Conservation (phyloP, 257 asterid genomes). For the Nicotiana benthamiana region DNA sequence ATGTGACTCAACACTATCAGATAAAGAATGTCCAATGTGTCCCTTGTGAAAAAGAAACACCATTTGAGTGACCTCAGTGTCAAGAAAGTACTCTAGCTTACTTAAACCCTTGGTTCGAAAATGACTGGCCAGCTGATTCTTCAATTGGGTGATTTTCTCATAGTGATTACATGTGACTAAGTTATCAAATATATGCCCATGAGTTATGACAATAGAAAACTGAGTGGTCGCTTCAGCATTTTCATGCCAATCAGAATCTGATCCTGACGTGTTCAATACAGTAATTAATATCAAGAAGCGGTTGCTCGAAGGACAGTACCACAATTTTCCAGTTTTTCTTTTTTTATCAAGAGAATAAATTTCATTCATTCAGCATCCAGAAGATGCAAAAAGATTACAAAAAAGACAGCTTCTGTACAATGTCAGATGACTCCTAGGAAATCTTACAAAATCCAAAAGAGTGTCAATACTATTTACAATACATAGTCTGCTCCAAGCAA, state of each 20-base stretch:
- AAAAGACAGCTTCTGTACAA: not conserved
- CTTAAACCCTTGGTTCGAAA: too few species aligned
- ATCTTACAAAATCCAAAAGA: not conserved
- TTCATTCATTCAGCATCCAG: not conserved
- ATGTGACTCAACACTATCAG: too few species aligned
- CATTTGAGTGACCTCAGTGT: too few species aligned
- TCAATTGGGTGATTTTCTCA: too few species aligned
- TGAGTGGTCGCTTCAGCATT: not conserved
- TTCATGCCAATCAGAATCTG: not conserved
- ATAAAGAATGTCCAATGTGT: too few species aligned
- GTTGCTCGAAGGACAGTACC: not conserved
- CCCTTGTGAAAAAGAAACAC: too few species aligned
- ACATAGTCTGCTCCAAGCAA: not conserved
- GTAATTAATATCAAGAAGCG: not conserved
- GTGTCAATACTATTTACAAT: not conserved
- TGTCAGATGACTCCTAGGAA: not conserved
- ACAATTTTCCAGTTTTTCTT: not conserved
- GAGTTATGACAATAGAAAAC: too few species aligned
- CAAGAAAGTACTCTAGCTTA: too few species aligned
- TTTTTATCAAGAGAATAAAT: not conserved
- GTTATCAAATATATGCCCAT: too few species aligned
- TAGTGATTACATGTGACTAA: too few species aligned
- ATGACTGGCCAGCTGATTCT: too few species aligned
- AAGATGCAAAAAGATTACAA: not conserved
- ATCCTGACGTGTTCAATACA: not conserved